Evolutionary conservation across 345 rosid genomes (phyloP).

Genomic region (Lepidium didymum): DNA sequence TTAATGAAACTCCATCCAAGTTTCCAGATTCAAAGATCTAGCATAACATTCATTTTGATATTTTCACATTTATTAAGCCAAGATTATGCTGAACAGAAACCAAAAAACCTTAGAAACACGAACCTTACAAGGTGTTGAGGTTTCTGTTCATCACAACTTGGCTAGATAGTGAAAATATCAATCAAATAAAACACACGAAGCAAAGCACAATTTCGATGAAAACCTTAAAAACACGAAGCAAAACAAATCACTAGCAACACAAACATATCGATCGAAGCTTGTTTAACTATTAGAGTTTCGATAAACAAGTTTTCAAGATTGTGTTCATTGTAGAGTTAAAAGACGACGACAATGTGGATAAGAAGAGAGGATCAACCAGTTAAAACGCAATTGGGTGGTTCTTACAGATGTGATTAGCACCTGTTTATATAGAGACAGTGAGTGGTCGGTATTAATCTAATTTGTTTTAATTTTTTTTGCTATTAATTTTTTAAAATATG

Average conservation of each 20-base stretch:
- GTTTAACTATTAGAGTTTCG: not conserved
- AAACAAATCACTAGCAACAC: not conserved
- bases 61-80: not conserved
- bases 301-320: not conserved
- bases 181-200: too few relatives aligned
- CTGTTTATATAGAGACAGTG: not conserved
- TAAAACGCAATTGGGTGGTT: not conserved
- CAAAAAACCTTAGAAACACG: too few relatives aligned
- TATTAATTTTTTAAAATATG: too few relatives aligned
- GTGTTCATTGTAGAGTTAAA: not conserved
- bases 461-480: not conserved
- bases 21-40: not conserved
- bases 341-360: not conserved
- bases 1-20: not conserved
- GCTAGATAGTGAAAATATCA: too few relatives aligned
- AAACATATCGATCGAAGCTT: not conserved
- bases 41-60: not conserved
- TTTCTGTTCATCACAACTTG: too few relatives aligned
- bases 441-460: not conserved
- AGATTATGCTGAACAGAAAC: not conserved
- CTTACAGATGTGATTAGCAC: not conserved
- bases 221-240: not conserved
- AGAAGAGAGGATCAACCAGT: not conserved
- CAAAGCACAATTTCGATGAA: not conserved
- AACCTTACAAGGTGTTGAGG: too few relatives aligned